A percentile compares a stretch with the other conserved stretches of the same genome.
Conservation (phyloP, 352 stramenopile genomes). For the Phytophthora kernoviae region DNA sequence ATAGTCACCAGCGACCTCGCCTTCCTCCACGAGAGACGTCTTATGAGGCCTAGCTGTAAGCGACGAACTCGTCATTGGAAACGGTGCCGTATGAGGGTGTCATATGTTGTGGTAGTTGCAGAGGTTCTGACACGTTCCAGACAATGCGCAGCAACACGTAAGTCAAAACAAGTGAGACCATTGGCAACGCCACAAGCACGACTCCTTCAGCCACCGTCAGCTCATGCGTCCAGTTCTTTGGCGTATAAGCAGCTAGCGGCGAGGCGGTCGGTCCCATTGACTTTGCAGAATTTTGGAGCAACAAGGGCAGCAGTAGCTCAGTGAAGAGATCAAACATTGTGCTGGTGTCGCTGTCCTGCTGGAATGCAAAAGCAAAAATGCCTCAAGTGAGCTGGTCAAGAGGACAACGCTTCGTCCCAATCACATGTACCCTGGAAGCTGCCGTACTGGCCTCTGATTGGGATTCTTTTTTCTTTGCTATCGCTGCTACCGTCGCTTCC, state of each 20-base stretch:
- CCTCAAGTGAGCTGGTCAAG: no score
- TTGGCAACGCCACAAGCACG: constrained; percentile 42
- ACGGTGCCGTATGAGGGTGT: constrained; percentile 41
- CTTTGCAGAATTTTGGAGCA: constrained; percentile 11
- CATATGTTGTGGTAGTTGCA: constrained; percentile 35
- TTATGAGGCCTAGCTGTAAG: constrained; percentile 42
- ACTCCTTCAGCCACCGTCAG: constrained; percentile 23
- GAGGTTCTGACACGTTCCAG: constrained; percentile 54
- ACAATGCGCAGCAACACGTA: constrained; percentile 70
- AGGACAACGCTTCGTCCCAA: constrained; percentile 15
- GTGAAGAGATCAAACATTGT: constrained; percentile 12
- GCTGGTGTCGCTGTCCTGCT: no score
- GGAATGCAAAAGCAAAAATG: no score
- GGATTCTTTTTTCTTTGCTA: constrained; percentile 32
- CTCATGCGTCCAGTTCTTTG: constrained; percentile 33
- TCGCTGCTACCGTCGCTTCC: constrained; percentile 23
- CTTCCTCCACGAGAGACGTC: constrained; percentile 65
- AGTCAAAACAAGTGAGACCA: constrained; percentile 55
- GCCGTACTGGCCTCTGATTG: constrained; percentile 16
- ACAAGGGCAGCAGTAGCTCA: constrained; percentile 11
- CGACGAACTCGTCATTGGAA: constrained; percentile 30
- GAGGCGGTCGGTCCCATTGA: constrained; percentile 1
- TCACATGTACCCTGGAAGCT: no score
- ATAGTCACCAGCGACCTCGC: constrained; percentile 68
- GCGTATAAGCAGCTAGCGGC: constrained; percentile 10